These are phyloP conservation scores for Nicotiana undulata DNA, from an alignment of 257 asterid genomes.

Conservation along the genomic window DNA sequence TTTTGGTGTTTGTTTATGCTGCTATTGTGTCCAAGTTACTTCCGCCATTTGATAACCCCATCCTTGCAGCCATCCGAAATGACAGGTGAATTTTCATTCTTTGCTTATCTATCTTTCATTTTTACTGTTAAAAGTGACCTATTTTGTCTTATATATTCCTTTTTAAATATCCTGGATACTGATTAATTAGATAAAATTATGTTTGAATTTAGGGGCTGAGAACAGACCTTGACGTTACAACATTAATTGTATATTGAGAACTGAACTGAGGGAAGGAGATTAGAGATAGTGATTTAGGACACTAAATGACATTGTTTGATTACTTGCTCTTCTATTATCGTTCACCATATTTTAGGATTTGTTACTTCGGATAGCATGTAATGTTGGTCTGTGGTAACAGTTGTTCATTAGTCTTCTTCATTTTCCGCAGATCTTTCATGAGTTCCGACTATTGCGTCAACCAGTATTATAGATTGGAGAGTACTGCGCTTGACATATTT, in stretches of 20 bases:
- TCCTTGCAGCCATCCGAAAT: slow-evolving; percentile 18
- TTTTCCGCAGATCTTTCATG: neutral
- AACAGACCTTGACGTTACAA: neutral
- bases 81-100: slow-evolving; percentile 10
- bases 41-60: slow-evolving; percentile 13
- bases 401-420: neutral
- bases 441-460: neutral
- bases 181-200: neutral
- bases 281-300: neutral
- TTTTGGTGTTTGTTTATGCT: slow-evolving; percentile 16
- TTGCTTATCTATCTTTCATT: no score
- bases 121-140: no score
- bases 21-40: slow-evolving; percentile 18
- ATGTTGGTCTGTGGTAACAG: neutral
- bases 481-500: neutral
- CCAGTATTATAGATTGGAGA: neutral
- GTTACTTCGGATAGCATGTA: neutral
- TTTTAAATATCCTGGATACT: no score
- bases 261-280: neutral
- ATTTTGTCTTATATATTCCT: no score
- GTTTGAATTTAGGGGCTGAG: neutral
- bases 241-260: neutral
- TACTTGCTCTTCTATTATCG: neutral
- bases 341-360: neutral
- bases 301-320: neutral